Conservation (phyloP, 2,329 filamentous ascomycete species). For the Botryotinia calthae region DNA sequence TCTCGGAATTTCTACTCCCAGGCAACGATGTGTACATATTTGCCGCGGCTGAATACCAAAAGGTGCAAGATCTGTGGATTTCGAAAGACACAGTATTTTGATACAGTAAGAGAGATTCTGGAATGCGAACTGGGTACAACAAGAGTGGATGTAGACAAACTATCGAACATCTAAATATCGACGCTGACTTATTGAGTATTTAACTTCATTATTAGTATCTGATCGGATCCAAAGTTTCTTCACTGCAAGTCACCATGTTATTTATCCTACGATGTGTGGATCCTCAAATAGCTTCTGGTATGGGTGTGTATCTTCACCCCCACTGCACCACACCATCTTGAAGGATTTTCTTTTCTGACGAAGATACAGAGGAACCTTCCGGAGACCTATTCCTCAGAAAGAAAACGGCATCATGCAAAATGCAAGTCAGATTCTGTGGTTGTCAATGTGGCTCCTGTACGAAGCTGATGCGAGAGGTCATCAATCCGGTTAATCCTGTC, state of each 20-base stretch:
- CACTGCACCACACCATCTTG: neutral
- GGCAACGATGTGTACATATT: conserved; percentile 1
- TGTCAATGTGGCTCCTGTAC: neutral
- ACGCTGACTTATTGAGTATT: neutral
- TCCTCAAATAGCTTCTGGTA: conserved; percentile 2
- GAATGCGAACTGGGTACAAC: neutral
- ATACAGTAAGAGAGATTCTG: neutral
- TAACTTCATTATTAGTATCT: neutral
- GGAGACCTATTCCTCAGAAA: neutral
- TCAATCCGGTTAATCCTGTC: neutral
- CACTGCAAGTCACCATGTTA: neutral
- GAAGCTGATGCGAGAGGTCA: neutral
- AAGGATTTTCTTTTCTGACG: neutral
- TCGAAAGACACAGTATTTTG: neutral
- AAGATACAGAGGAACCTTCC: neutral
- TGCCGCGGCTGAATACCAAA: neutral
- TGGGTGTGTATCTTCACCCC: neutral
- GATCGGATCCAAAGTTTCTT: neutral
- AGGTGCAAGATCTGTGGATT: neutral
- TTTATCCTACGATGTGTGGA: neutral
- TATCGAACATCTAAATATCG: neutral
- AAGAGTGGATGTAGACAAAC: neutral
- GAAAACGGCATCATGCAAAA: neutral
- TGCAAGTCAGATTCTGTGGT: neutral
- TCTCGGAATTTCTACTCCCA: neutral